A percentile compares a stretch with the other conserved stretches of the same genome.
These are phyloP conservation scores for Cryptosporidium canis DNA, from an alignment of 169 alveolate species.

Conservation along the genomic window DNA sequence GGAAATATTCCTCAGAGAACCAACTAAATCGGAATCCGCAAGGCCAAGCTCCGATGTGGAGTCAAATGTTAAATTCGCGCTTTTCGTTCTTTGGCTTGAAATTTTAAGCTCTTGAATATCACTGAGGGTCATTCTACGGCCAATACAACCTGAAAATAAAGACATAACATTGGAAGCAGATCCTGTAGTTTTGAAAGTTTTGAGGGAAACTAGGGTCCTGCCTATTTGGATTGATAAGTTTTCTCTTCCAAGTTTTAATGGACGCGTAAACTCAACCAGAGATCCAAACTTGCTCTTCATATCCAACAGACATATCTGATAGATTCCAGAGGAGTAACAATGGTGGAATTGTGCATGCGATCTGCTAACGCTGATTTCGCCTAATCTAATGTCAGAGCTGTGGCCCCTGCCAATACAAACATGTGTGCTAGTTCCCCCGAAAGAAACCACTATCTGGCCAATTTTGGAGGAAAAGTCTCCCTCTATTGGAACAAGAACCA, in stretches of 20 bases:
- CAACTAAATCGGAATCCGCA: neutral
- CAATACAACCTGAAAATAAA: slow-evolving; percentile 32
- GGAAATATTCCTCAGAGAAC: slow-evolving; percentile 1
- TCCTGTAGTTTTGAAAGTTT: slow-evolving; percentile 31
- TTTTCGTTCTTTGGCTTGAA: neutral
- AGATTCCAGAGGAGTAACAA: neutral
- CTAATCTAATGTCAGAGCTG: slow-evolving; percentile 83
- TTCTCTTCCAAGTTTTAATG: slow-evolving; percentile 62
- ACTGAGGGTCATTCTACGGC: neutral
- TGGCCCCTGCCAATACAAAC: slow-evolving; percentile 84
- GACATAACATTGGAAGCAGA: slow-evolving; percentile 13
- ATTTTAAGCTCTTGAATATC: neutral
- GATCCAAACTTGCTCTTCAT: slow-evolving; percentile 66
- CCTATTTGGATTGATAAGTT: slow-evolving; percentile 48
- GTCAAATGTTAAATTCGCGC: slow-evolving; percentile 36
- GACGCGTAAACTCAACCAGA: slow-evolving; percentile 40
- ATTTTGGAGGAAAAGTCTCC: slow-evolving; percentile 50
- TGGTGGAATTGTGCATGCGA: slow-evolving; percentile 77
- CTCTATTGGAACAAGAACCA: slow-evolving; percentile 65
- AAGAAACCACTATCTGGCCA: slow-evolving; percentile 58
- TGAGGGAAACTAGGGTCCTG: slow-evolving; percentile 26
- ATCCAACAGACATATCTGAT: slow-evolving; percentile 44
- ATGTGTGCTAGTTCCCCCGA: slow-evolving; percentile 29
- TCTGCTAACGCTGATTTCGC: slow-evolving; percentile 86
- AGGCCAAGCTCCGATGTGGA: slow-evolving; percentile 5